Base-by-base conservation (phyloP, 2,329 filamentous ascomycete species). In the Neodidymelliopsis sp. region DNA sequence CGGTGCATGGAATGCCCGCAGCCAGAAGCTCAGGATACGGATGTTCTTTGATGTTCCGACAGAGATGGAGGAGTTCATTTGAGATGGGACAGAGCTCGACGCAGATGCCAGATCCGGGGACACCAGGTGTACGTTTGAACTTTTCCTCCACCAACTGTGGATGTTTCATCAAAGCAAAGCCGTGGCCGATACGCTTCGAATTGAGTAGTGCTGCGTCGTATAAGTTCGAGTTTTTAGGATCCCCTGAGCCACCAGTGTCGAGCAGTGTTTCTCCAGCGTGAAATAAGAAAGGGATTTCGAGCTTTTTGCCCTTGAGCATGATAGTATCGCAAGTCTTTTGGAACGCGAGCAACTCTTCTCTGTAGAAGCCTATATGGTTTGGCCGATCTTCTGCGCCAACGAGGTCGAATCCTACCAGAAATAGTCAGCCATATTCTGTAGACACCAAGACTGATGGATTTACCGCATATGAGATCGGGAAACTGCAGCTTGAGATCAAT, bases 21-120 rank as follows among this genome's bases (percentile, higher is more conserved):
- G 87, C 87, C 44, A 91, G 76, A 18, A 91, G 74, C 53, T 80
- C 77, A 28, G 89, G 89, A 66, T 87, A 83, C 12, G 85, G 74
- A 61, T 91, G 88, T 10, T 87, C 85, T 27, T 81, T 79, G 47
- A 85, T 80, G 34, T 83, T 80, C 7, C 84, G 80, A 39, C 86
- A 88, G 13, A 91, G 77, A 24, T 88, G 87, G 13, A 91, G 74
- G 0, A 91, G 77, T 75, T 91, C 88, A 63, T 91, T 91, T 1
- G 87, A 90, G 38, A 90, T 90, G 0, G 88, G 88, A 59, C 88
- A 91, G 1, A 89, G 75, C 73, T 91, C 88, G n/a, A 91, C 77
- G 57, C 87, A 89, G 24, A 91, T 81, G 0, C 64, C 67, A 8
- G 79, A 77, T 4, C 24, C 38, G 2, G 28, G 35, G n/a, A 20